phyloP scores from a whole-genome alignment of 139 green algal genomes.

The Chlamydomonas sp. region DNA sequence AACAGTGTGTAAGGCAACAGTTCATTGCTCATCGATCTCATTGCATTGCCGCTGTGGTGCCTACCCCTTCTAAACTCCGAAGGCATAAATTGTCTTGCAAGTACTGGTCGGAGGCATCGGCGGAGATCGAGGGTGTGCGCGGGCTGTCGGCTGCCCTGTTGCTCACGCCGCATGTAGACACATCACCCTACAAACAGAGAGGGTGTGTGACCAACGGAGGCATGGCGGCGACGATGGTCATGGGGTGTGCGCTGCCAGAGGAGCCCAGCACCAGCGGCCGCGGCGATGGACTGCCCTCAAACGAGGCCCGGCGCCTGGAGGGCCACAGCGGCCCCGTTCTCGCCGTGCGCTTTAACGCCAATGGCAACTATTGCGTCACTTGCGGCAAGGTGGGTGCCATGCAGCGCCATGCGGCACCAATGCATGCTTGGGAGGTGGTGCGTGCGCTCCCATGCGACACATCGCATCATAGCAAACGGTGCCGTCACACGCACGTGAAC shows the following conservation, averaged over 20 bases:
- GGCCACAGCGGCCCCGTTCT: constrained; percentile 80
- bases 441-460: not conserved
- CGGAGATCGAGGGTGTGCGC: no score
- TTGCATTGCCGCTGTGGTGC: no score
- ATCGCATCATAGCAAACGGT: not conserved
- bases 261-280: constrained; percentile 3
- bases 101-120: no score
- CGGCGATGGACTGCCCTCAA: constrained; percentile 19
- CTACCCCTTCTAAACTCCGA: no score
- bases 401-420: not conserved
- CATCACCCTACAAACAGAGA: no score
- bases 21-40: no score
- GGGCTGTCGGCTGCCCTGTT: no score
- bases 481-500: not conserved
- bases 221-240: constrained; percentile 12
- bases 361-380: constrained; percentile 76
- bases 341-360: constrained; percentile 72
- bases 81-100: no score
- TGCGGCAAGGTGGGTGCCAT: constrained; percentile 65
- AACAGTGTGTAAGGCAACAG: no score
- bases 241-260: constrained; percentile 22
- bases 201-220: no score
- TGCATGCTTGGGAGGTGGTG: not conserved
- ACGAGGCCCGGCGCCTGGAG: constrained; percentile 33
- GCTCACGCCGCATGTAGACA: no score